Base-by-base conservation (phyloP, 345 rosid genomes). In the Eucalyptus cladocalyx region DNA sequence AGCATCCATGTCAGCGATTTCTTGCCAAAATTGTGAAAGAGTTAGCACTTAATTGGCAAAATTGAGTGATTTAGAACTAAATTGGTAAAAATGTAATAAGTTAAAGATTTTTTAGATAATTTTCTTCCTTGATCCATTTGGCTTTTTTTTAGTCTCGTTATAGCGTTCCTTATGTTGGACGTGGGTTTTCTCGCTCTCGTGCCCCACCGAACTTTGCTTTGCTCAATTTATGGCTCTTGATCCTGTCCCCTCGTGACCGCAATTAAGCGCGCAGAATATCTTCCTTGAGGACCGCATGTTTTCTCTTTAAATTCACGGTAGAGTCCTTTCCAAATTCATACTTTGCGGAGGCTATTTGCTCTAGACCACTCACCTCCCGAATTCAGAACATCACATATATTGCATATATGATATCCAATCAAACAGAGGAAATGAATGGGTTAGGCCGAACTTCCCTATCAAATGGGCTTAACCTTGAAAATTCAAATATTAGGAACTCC, bases 1-100 rank as follows among this genome's bases (percentile, higher is more conserved):
- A 2, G 6, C 30, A 24, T 56, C 3, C 13, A 24, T 6, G 0
- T 56, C 0, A 56, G 0, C 0, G 3, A 56, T 56, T 56, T 24
- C 30, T 24, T 23, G 30, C 13, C 62, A 56, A 56, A 56, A 56
- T 54, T 54, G 11, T 8, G 11, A 19, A 19, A 53, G 26, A 54
- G 24, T 21, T 54, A 21, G 28, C 24, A 54, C 28, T 54, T 8
- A 54, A 54, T 54, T 9, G 28, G 11, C 28, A 54, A 54, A 54
- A 54, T 54, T 56, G 13, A 56, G 30, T 24, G 30, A 24, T 56
- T 56, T 56, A 1, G 0, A 23, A 56, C 12, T 56, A 11, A 56
- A 56, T 24, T 56, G 13, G 2, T 24, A 56, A 56, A 56, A 56
- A 23, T 56, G 62, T 6, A 56, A 24, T 56, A 23, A 24, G 2